Evolutionary conservation across 2,329 filamentous ascomycete genomes (phyloP).

Genomic region (Thielaviopsis ethacetica): DNA sequence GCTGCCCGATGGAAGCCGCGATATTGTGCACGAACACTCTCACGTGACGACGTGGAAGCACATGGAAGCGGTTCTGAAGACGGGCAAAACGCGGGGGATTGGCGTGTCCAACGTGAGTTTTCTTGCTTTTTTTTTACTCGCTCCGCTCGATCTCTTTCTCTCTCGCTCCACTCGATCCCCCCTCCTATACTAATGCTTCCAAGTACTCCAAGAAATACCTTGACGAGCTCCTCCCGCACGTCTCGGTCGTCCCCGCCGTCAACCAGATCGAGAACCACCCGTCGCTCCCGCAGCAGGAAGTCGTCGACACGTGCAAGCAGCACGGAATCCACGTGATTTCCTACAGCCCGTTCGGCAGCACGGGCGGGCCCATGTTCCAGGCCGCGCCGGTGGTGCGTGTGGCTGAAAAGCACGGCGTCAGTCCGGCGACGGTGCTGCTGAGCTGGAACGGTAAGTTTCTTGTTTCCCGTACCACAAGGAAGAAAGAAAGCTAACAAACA

Average conservation of each 20-base stretch:
- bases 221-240: conserved; percentile 33
- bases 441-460: conserved; percentile 50
- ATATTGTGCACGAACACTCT: conserved; percentile 51
- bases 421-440: conserved; percentile 46
- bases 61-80: conserved; percentile 49
- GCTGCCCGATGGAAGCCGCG: conserved; percentile 54
- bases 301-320: conserved; percentile 49
- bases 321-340: conserved; percentile 58
- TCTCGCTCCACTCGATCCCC: background rate
- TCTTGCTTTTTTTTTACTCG: background rate
- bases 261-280: conserved; percentile 67
- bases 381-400: conserved; percentile 46
- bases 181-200: too few species aligned
- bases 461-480: background rate
- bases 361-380: conserved; percentile 46
- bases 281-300: conserved; percentile 52
- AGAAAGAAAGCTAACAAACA: conserved; percentile 12
- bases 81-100: conserved; percentile 38
- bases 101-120: conserved; percentile 37
- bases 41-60: conserved; percentile 65
- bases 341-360: conserved; percentile 51
- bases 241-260: conserved; percentile 42
- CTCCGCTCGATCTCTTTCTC: background rate
- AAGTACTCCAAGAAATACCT: conserved; percentile 40
- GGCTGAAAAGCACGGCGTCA: conserved; percentile 45